Conservation (phyloP, 768 basidiomycete species). For the Krasilnikovozyma curviuscula region DNA sequence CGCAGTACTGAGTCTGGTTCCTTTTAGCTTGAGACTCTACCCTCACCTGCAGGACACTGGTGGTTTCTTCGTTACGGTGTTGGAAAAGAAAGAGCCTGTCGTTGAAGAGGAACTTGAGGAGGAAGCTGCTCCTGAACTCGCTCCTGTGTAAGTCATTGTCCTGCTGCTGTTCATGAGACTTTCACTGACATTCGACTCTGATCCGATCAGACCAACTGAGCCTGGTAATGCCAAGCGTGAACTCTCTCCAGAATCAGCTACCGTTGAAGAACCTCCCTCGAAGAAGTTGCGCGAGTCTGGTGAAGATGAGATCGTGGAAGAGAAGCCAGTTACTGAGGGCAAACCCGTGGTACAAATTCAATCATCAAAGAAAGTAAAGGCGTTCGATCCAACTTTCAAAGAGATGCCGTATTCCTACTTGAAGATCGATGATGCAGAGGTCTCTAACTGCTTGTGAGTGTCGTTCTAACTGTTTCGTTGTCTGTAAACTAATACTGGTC, state of each 20-base stretch:
- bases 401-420: conserved; percentile 85
- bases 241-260: neutral
- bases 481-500: neutral
- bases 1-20: neutral
- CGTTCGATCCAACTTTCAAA: conserved; percentile 38
- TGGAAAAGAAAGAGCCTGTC: conserved; percentile 29
- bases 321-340: too few relatives aligned
- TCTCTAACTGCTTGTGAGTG: conserved; percentile 53
- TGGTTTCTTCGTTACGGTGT: conserved; percentile 89
- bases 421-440: conserved; percentile 44
- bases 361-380: conserved; percentile 17
- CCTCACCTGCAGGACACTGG: conserved; percentile 93
- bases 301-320: neutral
- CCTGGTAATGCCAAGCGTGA: too few relatives aligned
- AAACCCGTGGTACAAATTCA: conserved; percentile 2
- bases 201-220: neutral
- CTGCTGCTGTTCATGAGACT: neutral
- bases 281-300: neutral
- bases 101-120: neutral
- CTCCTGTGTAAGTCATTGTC: neutral
- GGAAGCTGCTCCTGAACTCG: neutral
- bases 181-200: neutral
- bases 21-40: conserved; percentile 58
- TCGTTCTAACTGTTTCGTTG: neutral
- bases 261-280: neutral